A percentile compares a stretch with the other conserved stretches of the same genome.
phyloP scores from a whole-genome alignment of 164 flowering plant genomes.

The Kingdonia uniflora region DNA sequence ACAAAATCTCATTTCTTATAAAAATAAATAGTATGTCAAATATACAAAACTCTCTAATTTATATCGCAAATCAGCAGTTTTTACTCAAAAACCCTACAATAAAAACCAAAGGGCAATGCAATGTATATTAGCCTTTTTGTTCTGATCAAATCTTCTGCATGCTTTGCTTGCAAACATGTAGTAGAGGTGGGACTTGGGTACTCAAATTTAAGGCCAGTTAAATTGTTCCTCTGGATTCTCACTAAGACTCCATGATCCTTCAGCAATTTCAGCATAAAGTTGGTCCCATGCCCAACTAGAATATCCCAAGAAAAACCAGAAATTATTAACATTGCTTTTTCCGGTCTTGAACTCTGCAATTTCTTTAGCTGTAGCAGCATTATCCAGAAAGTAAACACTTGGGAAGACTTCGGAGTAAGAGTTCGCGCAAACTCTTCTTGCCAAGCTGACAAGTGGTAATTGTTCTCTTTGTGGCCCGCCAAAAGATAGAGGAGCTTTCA shows the following conservation, averaged over 20 bases:
- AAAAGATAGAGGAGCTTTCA: constrained; percentile 65
- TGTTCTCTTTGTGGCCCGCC: constrained; percentile 66
- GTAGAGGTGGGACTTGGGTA: background rate
- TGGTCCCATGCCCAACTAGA: constrained; percentile 83
- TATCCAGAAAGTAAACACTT: constrained; percentile 54
- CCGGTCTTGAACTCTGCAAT: constrained; percentile 38
- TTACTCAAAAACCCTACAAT: too few relatives aligned
- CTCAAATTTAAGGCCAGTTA: constrained; percentile 27
- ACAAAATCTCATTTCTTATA: too few relatives aligned
- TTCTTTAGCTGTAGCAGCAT: constrained; percentile 28
- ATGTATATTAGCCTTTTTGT: background rate
- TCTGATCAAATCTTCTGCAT: background rate
- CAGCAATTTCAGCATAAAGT: constrained; percentile 59
- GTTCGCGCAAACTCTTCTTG: constrained; percentile 17
- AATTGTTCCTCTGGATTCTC: constrained; percentile 16
- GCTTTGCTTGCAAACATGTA: background rate
- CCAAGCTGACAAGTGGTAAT: constrained; percentile 59
- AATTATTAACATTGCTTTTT: constrained; percentile 31
- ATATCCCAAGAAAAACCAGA: constrained; percentile 86
- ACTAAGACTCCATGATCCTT: constrained; percentile 54
- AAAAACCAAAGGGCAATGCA: too few relatives aligned
- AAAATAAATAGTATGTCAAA: too few relatives aligned
- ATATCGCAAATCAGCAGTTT: too few relatives aligned
- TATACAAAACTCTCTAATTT: too few relatives aligned
- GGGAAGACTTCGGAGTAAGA: constrained; percentile 41